Base-by-base conservation (phyloP, 768 basidiomycete genomes). In the Rhodotorula babjevae region DNA sequence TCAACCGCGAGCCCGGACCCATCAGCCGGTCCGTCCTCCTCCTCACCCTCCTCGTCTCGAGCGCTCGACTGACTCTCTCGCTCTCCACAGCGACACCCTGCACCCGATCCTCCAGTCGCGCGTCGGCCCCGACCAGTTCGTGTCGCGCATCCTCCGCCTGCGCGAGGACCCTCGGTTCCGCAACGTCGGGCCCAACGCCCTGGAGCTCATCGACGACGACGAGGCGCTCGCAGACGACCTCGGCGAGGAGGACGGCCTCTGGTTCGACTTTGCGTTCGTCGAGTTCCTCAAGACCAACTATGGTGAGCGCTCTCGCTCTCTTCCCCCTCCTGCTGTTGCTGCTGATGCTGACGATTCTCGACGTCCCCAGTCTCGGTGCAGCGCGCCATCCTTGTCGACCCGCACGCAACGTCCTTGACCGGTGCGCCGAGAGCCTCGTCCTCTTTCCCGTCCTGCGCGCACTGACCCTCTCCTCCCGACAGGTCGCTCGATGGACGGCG, bases 201-300 rank as follows among this genome's bases (percentile, higher is more conserved):
- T 90, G 69, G 92, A 95, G 31, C 82, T 80, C 67, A 64, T n/a
- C 49, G 76, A 64, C 68, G 78, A 62, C 44, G 73, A 67, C 47
- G 68, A 67, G 42, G 69, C 55, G 61, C 33, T 47, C 59, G 69
- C 63, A 4, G 78, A 75, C 27, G 76, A 77, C 18, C 79, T 81
- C 25, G 82, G 83, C 63, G 87, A 87, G 72, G 89, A 91, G 78
- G 90, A 87, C 40, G 84, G 82, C 40, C 85, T 96, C 52, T 98
- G 96, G 96, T 91, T 98, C 79, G 94, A 98, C 80, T 98, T 94
- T 92, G 86, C 89, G 0, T 98, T 98, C 81, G 87, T 96, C 12
- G 96, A 99, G 81, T 99, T 97, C 81, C 94, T 92, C 90, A 98
- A 98, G 83, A 93, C 92, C 59, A 94, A 95, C 79, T 96, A 93